Conservation (phyloP, 441 rosid species). For the Arabidopsis hybrid region DNA sequence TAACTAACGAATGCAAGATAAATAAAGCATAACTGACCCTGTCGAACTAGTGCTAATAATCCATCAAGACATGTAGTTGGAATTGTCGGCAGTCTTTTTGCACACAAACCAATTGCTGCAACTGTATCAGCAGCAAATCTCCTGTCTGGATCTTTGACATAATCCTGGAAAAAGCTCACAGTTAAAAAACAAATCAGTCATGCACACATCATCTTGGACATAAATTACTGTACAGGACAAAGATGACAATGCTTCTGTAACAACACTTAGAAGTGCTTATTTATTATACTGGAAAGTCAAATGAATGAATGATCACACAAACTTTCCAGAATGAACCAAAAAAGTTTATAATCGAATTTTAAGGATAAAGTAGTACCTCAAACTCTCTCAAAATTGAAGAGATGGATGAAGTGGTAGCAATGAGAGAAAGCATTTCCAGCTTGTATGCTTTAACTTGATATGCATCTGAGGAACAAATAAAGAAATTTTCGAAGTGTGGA, state of each 20-base stretch:
- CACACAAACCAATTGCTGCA: constrained; percentile 89
- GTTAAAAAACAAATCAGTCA: constrained; percentile 20
- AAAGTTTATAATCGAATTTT: background rate
- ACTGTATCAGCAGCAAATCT: constrained; percentile 88
- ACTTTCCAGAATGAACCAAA: constrained; percentile 7
- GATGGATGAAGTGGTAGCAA: constrained; percentile 76
- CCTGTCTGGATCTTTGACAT: constrained; percentile 89
- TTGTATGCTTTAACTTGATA: constrained; percentile 85
- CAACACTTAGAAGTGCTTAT: constrained; percentile 3
- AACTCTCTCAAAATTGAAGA: constrained; percentile 80
- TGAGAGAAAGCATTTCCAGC: constrained; percentile 89
- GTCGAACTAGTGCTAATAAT: constrained; percentile 68
- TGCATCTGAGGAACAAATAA: constrained; percentile 76
- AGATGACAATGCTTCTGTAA: constrained; percentile 8
- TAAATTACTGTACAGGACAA: background rate
- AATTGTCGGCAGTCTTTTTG: constrained; percentile 69
- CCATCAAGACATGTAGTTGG: constrained; percentile 77
- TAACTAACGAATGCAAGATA: constrained; percentile 19
- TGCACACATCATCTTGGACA: constrained; percentile 10
- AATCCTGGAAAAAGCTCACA: constrained; percentile 66
- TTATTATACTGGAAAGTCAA: constrained; percentile 20
- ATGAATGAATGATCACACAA: constrained; percentile 2
- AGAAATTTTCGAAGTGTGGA: constrained; percentile 78
- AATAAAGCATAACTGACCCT: constrained; percentile 58
- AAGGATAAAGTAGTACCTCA: constrained; percentile 63